Conservation (phyloP, 2,329 filamentous ascomycete species). For the Talaromyces sp. region DNA sequence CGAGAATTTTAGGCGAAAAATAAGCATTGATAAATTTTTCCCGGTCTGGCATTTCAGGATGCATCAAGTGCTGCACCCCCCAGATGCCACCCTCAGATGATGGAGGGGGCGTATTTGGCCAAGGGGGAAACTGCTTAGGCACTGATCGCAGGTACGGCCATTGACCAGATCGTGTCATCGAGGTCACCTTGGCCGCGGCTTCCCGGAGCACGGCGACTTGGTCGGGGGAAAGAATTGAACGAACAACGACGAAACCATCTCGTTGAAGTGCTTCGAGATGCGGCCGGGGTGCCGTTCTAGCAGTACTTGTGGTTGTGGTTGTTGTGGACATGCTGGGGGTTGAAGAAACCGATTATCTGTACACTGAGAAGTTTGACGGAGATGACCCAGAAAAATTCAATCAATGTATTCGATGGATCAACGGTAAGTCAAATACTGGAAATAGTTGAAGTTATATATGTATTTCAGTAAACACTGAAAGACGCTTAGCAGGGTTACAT, state of each 20-base stretch:
- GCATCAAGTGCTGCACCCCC: conserved; percentile 81
- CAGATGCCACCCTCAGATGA: conserved; percentile 63
- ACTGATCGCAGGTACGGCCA: conserved; percentile 82
- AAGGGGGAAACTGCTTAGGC: conserved; percentile 87
- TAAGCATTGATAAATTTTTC: conserved; percentile 62
- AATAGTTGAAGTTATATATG: background rate
- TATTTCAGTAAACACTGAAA: background rate
- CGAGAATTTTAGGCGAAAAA: conserved; percentile 62
- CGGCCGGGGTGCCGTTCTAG: conserved; percentile 5
- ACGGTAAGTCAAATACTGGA: background rate
- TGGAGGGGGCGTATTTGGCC: conserved; percentile 53
- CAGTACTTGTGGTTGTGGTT: background rate
- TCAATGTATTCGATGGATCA: too few relatives aligned
- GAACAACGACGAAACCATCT: conserved; percentile 73
- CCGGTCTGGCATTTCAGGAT: conserved; percentile 62
- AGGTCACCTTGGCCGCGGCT: conserved; percentile 53
- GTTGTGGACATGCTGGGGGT: background rate
- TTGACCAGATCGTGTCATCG: conserved; percentile 59
- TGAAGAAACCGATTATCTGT: background rate
- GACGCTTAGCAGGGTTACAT: background rate
- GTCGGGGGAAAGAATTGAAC: conserved; percentile 53
- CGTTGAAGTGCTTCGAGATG: conserved; percentile 54
- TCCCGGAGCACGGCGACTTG: conserved; percentile 56
- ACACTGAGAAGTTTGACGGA: background rate
- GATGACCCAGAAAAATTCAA: background rate